Evolutionary conservation across 2,329 filamentous ascomycete genomes (phyloP).

Genomic region (Aspergillus sp.): DNA sequence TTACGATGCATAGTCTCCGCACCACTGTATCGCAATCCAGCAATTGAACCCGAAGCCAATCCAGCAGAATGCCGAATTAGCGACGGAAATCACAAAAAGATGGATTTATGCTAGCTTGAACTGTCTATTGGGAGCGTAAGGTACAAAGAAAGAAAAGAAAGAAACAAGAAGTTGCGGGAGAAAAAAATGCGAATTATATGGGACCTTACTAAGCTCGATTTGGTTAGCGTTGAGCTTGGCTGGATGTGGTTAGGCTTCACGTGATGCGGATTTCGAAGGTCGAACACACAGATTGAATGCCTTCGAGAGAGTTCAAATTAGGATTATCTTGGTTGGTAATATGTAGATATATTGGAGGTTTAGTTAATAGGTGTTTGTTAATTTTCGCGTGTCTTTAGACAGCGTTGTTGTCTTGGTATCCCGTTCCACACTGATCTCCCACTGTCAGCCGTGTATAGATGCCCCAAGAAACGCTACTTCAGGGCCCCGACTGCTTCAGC

Average conservation of each 20-base stretch:
- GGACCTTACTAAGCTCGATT: slow-evolving; percentile 23
- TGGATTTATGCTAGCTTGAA: slow-evolving; percentile 43
- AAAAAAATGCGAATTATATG: slow-evolving; percentile 20
- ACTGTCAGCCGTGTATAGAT: background rate
- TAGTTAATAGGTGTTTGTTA: background rate
- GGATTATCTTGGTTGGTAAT: background rate
- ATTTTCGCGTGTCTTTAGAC: background rate
- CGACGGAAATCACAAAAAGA: slow-evolving; percentile 42
- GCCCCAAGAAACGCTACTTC: slow-evolving; percentile 2
- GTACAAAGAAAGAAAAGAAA: slow-evolving; percentile 41
- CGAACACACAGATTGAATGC: background rate
- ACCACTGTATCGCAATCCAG: slow-evolving; percentile 63
- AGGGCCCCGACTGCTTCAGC: background rate
- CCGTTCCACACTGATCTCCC: background rate
- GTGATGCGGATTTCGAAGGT: background rate
- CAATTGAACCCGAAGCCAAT: slow-evolving; percentile 58
- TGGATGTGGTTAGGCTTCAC: background rate
- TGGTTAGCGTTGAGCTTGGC: background rate
- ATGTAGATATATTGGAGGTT: background rate
- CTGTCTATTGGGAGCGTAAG: slow-evolving; percentile 81
- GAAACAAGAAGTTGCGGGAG: slow-evolving; percentile 15
- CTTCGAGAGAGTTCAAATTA: background rate
- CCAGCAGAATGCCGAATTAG: slow-evolving; percentile 69
- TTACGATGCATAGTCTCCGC: slow-evolving; percentile 54
- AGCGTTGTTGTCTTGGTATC: background rate